A percentile compares a stretch with the other conserved stretches of the same genome.
These are phyloP conservation scores for Lentinula detonsa DNA, from an alignment of 768 basidiomycete species.

Conservation along the genomic window DNA sequence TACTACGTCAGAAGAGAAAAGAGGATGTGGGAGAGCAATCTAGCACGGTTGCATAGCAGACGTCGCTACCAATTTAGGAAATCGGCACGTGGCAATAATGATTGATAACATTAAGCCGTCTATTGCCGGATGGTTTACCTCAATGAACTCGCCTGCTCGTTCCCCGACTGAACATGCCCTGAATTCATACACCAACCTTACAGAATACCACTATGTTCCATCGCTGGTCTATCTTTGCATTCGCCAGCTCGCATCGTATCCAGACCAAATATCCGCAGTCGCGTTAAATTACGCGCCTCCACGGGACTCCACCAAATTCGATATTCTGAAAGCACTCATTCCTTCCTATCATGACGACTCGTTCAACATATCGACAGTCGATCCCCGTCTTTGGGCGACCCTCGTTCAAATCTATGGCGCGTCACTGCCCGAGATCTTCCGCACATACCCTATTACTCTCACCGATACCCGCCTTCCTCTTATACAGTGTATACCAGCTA, in stretches of 20 bases:
- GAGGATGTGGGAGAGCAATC: background rate
- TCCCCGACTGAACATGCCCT: background rate
- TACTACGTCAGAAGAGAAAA: background rate
- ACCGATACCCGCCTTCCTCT: constrained; percentile 46
- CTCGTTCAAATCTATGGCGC: constrained; percentile 52
- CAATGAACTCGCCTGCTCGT: background rate
- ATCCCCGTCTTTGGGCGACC: constrained; percentile 59
- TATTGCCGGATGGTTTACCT: background rate
- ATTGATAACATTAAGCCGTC: background rate
- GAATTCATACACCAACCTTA: background rate
- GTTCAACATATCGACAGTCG: constrained; percentile 22
- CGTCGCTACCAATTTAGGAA: background rate
- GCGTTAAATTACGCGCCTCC: constrained; percentile 1
- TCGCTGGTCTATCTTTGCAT: constrained; percentile 6
- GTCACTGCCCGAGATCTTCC: constrained; percentile 39
- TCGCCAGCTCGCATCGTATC: constrained; percentile 5
- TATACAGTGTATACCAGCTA: constrained; percentile 51
- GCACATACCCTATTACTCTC: constrained; percentile 42
- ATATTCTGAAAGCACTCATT: constrained; percentile 35
- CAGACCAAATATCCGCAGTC: constrained; percentile 6
- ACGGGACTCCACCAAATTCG: constrained; percentile 11
- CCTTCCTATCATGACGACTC: constrained; percentile 20
- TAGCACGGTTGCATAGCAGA: background rate
- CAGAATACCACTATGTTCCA: constrained; percentile 6
- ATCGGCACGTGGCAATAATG: background rate